Evolutionary conservation across 345 rosid genomes (phyloP), one percentile per base, ranked within the genome.

Genomic region (Mallotus nudiflorus): DNA sequence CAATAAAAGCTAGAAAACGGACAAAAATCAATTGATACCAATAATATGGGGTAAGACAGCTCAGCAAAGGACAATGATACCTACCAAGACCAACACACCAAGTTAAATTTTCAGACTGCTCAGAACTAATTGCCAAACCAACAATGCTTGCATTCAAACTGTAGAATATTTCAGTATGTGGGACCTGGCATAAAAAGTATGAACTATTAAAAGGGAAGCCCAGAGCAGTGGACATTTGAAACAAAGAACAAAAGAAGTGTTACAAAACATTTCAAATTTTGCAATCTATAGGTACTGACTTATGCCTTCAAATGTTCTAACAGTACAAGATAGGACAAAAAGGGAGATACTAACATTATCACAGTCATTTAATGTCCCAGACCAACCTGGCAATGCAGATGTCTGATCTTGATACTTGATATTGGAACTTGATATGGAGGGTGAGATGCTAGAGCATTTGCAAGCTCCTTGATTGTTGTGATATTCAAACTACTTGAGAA

Each of bases 361-460:
- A 6, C n/a, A 57, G 42, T 74, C 25, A 55, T 61, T 29, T 37
- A 29, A 59, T 52, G 68, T 42, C 60, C 42, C 54, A 48, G 59
- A 79, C 88, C 46, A 66, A 88, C 99, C 96, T 92, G 88, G 69
- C 84, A 85, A 66, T 96, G 84, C 25, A 95, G 95, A 87, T 96
- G 97, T 48, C 67, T 86, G 68, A 91, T 88, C 59, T 83, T 88
- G 81, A 96, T 83, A 53, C 84, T 82, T 53, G 90, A 81, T 71
- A 92, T 68, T 70, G 94, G 90, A 82, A 95, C 92, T 84, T 90
- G 91, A 58, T 92, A 92, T 59, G 99, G 99, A 86, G 77, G 83
- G 73, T 82, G 93, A 51, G 89, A 87, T 69, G 99, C 88, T 60
- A 95, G 82, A 66, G 96, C 97, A 75, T 80, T 78, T 25, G 97